phyloP scores from a whole-genome alignment of 768 basidiomycete species.

The Dacryopinax spathularia region DNA sequence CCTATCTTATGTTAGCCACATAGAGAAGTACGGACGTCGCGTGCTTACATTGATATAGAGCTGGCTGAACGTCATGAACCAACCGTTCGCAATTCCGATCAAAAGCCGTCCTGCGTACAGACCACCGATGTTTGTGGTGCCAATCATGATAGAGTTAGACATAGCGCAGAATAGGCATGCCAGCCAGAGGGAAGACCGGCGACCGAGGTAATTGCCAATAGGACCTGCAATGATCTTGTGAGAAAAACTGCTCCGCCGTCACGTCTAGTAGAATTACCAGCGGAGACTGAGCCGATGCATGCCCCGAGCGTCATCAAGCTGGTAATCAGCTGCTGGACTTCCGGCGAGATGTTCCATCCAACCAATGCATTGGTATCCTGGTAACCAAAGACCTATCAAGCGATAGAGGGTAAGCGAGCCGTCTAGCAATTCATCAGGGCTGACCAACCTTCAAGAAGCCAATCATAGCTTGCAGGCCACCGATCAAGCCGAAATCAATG shows the following conservation, averaged over 20 bases:
- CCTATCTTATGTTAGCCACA: no score
- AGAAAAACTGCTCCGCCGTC: no score
- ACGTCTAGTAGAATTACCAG: no score
- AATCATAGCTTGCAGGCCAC: not conserved
- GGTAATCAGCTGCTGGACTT: not conserved
- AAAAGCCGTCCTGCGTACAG: not conserved
- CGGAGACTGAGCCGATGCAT: not conserved
- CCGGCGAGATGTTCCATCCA: no score
- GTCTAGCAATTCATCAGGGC: not conserved
- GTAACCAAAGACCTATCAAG: not conserved
- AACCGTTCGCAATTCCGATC: not conserved
- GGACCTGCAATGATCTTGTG: no score
- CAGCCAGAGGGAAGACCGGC: not conserved
- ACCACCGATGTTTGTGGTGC: not conserved
- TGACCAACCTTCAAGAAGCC: not conserved
- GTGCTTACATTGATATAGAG: not conserved
- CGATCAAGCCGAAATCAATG: not conserved
- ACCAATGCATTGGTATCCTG: not conserved
- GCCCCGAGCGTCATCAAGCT: not conserved
- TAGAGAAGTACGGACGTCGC: no score
- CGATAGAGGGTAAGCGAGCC: not conserved
- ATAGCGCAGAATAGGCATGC: not conserved
- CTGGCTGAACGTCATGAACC: not conserved
- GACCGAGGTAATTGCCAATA: not conserved
- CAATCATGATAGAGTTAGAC: not conserved